Conservation (phyloP, 805 yeast species). For the Cephaloascus albidus region DNA sequence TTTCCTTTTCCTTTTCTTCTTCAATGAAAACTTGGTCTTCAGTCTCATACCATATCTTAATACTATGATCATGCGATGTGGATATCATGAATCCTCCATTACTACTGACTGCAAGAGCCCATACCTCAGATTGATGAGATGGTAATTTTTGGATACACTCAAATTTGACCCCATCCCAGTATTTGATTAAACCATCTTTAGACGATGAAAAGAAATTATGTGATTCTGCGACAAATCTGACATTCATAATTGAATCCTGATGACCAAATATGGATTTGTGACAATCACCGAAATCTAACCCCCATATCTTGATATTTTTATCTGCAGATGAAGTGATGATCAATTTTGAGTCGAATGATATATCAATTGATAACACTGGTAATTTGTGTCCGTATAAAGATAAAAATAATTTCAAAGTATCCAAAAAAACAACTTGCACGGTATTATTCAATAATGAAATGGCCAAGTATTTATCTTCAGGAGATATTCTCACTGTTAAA, state of each 20-base stretch:
- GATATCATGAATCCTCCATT: slow-evolving; percentile 68
- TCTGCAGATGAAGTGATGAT: slow-evolving; percentile 94
- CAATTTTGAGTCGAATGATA: slow-evolving; percentile 80
- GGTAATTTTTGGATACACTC: slow-evolving; percentile 82
- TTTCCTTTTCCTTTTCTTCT: slow-evolving; percentile 92
- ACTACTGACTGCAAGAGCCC: slow-evolving; percentile 77
- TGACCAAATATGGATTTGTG: slow-evolving; percentile 95
- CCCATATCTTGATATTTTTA: slow-evolving; percentile 97
- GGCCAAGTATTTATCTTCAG: slow-evolving; percentile 70
- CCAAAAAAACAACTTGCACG: slow-evolving; percentile 88
- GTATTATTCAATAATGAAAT: slow-evolving; percentile 85
- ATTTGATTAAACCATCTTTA: slow-evolving; percentile 83
- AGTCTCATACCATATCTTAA: slow-evolving; percentile 88
- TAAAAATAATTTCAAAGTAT: slow-evolving; percentile 77
- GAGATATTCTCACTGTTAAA: slow-evolving; percentile 68
- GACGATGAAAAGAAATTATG: slow-evolving; percentile 87
- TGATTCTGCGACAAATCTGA: slow-evolving; percentile 72
- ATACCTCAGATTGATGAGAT: slow-evolving; percentile 85
- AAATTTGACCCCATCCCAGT: slow-evolving; percentile 98
- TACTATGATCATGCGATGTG: slow-evolving; percentile 88
- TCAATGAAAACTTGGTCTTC: slow-evolving; percentile 94
- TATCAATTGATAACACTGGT: slow-evolving; percentile 89
- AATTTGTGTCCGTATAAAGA: slow-evolving; percentile 93
- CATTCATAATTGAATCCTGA: slow-evolving; percentile 90
- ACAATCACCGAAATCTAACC: slow-evolving; percentile 97